Percentiles rank a stretch among this genome's conserved stretches.
Evolutionary conservation across 768 basidiomycete species (phyloP).

Genomic region (Boletus vermiculosoides): DNA sequence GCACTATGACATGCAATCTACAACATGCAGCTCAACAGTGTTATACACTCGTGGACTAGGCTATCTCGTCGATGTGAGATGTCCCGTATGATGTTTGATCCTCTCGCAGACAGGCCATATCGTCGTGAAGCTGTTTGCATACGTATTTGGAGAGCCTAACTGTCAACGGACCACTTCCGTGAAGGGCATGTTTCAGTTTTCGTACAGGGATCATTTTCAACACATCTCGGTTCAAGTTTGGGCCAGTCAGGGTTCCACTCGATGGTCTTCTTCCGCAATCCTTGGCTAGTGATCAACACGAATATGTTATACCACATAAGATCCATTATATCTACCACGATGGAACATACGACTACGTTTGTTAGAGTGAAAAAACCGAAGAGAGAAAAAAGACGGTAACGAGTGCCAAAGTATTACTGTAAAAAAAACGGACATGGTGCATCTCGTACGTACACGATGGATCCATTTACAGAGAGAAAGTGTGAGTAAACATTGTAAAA

Average conservation of each 20-base stretch:
- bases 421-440: conserved; percentile 1
- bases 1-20: conserved; percentile 30
- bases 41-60: background rate
- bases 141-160: background rate
- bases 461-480: conserved; percentile 8
- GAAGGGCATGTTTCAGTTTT: background rate
- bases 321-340: conserved; percentile 24
- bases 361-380: conserved; percentile 2
- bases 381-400: background rate
- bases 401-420: conserved; percentile 6
- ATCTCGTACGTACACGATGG: conserved; percentile 13
- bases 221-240: too few species aligned
- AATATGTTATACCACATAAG: background rate
- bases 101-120: background rate
- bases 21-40: conserved; percentile 17
- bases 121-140: background rate
- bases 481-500: conserved; percentile 1
- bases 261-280: too few species aligned
- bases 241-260: too few species aligned
- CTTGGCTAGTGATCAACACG: background rate
- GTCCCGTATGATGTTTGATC: background rate
- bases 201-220: too few species aligned
- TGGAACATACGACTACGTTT: conserved; percentile 19
- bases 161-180: background rate
- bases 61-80: background rate